Evolutionary conservation across 2,329 filamentous ascomycete species (phyloP), one percentile per base, ranked within the genome.

Genomic region (Nakataea oryzae): DNA sequence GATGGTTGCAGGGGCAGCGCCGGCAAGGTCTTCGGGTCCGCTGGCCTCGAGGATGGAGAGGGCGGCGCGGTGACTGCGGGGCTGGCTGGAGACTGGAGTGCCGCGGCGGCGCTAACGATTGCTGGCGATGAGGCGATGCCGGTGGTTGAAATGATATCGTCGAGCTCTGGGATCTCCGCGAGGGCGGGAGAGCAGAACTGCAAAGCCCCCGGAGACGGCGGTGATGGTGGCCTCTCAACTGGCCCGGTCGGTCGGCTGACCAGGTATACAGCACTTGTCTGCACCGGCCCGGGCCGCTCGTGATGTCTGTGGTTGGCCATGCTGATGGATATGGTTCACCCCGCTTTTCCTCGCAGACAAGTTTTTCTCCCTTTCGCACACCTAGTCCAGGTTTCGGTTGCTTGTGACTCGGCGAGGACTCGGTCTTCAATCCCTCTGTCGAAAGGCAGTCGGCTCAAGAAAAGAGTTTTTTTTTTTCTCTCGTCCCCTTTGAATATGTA

Each of bases 231-330:
- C 3, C 78, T 78, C 1, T 76, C 69, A 1, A 74, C 74, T 54
- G 74, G 68, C 57, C 71, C 71, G 41, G 74, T 71, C n/a, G 71
- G 69, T 32, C 66, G 67, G 24, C 75, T 74, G 28, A 81, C 73
- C 12, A 82, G 70, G 54, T 80, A 79, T 28, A 82, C 79, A 30
- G 79, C 78, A 67, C 79, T 81, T 64, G 77, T 81, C 68, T 82
- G 79, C 27, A 82, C 76, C 3, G 75, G 77, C 3, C 63, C 59
- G 41, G 41, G 41, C 41, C 41, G 41, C 41, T 50, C 41, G 41
- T 50, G 41, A n/a, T 50, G 41, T 6, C 3, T 50, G 41, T 50
- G 41, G 21, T 50, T 50, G 41, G 41, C 41, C 41, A 50, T 50
- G 21, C 17, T 50, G 41, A 12, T 41, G 12, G 34, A 8, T 41